Percentiles rank a stretch among this genome's conserved stretches.
Evolutionary conservation across 345 rosid genomes (phyloP).

Genomic region (Ailanthus altissimus): DNA sequence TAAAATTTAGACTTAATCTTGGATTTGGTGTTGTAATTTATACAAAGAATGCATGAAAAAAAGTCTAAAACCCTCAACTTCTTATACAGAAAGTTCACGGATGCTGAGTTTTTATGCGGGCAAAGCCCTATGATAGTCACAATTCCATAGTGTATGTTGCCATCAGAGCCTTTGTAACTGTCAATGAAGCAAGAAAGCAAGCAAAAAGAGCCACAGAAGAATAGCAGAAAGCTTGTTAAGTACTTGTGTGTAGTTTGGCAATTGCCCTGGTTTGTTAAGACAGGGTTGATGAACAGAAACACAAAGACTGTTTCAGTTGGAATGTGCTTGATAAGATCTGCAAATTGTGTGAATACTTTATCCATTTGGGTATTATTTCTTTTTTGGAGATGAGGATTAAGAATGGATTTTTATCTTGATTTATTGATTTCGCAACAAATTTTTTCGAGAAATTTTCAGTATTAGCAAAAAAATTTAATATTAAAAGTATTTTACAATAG

Average conservation of each 20-base stretch:
- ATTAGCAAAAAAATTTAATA: no score
- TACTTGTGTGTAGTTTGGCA: slow-evolving; percentile 22
- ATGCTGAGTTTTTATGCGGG: background rate
- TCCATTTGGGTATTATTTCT: background rate
- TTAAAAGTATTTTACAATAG: no score
- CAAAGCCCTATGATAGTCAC: background rate
- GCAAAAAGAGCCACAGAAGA: slow-evolving; percentile 1
- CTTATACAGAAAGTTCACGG: background rate
- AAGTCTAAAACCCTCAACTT: background rate
- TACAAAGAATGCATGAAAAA: no score
- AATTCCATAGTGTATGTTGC: background rate
- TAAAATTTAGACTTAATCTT: no score
- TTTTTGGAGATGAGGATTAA: background rate
- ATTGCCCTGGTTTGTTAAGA: slow-evolving; percentile 12
- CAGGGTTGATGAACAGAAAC: slow-evolving; percentile 44
- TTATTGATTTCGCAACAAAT: background rate
- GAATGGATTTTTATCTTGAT: no score
- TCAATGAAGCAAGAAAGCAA: background rate
- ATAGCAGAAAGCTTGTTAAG: background rate
- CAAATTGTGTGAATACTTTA: background rate
- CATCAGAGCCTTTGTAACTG: background rate
- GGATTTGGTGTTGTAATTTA: no score
- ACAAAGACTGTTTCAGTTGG: slow-evolving; percentile 43
- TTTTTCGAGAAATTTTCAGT: no score
- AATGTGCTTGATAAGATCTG: slow-evolving; percentile 38